Evolutionary conservation across 2,329 filamentous ascomycete species (phyloP), one percentile per base, ranked within the genome.

Genomic region (Meredithiella fracta): DNA sequence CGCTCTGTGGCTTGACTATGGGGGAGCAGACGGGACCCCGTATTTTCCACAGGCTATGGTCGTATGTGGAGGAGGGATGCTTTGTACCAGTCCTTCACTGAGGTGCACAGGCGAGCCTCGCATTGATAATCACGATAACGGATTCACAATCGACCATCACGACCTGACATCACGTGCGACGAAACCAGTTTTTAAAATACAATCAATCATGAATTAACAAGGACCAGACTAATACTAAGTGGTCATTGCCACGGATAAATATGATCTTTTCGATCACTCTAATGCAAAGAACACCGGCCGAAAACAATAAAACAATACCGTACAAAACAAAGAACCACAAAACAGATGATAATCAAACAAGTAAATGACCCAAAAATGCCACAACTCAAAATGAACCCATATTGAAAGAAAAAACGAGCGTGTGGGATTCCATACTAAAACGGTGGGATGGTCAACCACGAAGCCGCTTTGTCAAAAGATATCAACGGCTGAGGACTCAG

Each of bases 11-110:
- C 26, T 22, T 51, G 29, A 51, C 20, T 34, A 34, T 22, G 26
- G 50, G 50, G 26, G n/a, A 51, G 50, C 26, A 47, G 51, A 49
- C 29, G 44, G 47, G 51, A 50, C 25, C 29, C 8, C 23, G 53
- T 50, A 47, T 47, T 47, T 47, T 47, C 42, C 42, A 40, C 9
- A 34, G 7, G 47, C 40, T 34, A 52, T 20, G 31, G 17, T 31
- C 38, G 40, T 22, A 47, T 37, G 49, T 37, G 37, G 17, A 17
- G n/a, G n/a, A n/a, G n/a, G n/a, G 20, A 17, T 3, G 20, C 3
- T 11, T 1, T 52, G 25, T n/a, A 11, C 15, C 15, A 22, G n/a
- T n/a, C n/a, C n/a, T n/a, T n/a, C n/a, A 25, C 4, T 25, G n/a
- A 26, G 54, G 7, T n/a, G 15, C 11, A 34, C 15, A 37, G 9